Evolutionary conservation across 352 stramenopile species (phyloP), one percentile per base, ranked within the genome.

Genomic region (Pythium pectinolyticum): DNA sequence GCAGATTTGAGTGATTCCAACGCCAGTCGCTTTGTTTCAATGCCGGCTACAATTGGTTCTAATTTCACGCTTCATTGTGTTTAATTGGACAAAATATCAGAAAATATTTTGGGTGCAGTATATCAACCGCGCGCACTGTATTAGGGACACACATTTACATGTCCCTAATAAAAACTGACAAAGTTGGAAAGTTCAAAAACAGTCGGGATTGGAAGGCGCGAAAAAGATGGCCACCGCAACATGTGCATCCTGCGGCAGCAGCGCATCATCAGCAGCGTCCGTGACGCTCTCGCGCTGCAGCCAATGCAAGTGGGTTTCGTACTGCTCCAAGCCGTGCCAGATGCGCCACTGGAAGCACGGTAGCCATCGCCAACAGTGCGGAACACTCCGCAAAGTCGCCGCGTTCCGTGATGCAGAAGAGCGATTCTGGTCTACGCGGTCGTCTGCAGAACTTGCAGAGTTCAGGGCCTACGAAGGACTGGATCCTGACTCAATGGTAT

Each of bases 281-380:
- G 49, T 62, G 43, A 17, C 28, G 30, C 46, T 78, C 14, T 72
- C 70, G 47, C 74, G 76, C 65, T 92, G 82, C 50, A 72, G 67
- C 24, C 73, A 59, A 41, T 92, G 82, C 66, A 73, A 78, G 49
- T 86, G 79, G 67, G 52, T 72, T 10, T 58, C 60, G 31, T 92
- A 92, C 56, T 92, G 82, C 68, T 85, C 74, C 17, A 86, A 80
- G 46, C 41, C 63, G 9, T 92, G 78, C 46, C 82, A 91, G 57
- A 41, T 66, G 22, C 40, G 40, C 27, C 70, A 91, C 56, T 91
- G 82, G 82, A 77, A 57, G 41, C 12, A 31, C 19, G 61, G 61
- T 15, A 47, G 34, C 10, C 81, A 90, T 46, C 75, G 75, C 34
- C 32, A 30, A 28, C 53, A 66, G 46, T 90, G 81, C 53, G 32